phyloP scores from a whole-genome alignment of 768 basidiomycete species.

The Strobilomyces confusus region DNA sequence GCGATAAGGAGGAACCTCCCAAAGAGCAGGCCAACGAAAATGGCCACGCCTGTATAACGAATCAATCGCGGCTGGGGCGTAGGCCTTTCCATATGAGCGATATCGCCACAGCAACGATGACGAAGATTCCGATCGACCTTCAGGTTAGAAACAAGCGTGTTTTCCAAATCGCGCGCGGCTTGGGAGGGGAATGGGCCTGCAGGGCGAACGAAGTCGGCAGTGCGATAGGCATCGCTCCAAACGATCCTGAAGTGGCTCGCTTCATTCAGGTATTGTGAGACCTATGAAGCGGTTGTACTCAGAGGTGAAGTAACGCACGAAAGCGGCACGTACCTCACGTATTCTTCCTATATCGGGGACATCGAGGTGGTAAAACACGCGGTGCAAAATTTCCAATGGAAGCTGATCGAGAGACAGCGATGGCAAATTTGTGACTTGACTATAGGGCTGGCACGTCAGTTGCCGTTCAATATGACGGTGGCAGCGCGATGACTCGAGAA shows the following conservation, averaged over 20 bases:
- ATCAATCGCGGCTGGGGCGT: conserved; percentile 2
- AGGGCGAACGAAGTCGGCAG: conserved; percentile 9
- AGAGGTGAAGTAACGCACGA: background rate
- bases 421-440: no score
- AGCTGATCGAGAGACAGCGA: conserved; percentile 4
- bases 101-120: no score
- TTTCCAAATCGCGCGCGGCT: conserved; percentile 13
- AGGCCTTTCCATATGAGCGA: background rate
- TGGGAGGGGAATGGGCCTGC: conserved; percentile 18
- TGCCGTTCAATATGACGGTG: background rate
- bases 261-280: conserved; percentile 6
- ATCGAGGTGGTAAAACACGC: conserved; percentile 12
- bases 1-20: conserved; percentile 15
- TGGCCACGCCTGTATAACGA: background rate
- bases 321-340: conserved; percentile 15
- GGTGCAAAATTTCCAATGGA: conserved; percentile 11
- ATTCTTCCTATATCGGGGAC: conserved; percentile 15
- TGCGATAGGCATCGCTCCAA: conserved; percentile 18
- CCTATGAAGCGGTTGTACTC: background rate
- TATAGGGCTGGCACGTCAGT: background rate
- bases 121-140: conserved; percentile 10
- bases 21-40: conserved; percentile 8
- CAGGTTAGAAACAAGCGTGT: conserved; percentile 7
- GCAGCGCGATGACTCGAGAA: no score
- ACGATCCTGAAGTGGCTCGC: conserved; percentile 7